These are phyloP conservation scores for Wickerhamiella musiphila DNA, from an alignment of 805 yeast genomes.

Conservation along the genomic window DNA sequence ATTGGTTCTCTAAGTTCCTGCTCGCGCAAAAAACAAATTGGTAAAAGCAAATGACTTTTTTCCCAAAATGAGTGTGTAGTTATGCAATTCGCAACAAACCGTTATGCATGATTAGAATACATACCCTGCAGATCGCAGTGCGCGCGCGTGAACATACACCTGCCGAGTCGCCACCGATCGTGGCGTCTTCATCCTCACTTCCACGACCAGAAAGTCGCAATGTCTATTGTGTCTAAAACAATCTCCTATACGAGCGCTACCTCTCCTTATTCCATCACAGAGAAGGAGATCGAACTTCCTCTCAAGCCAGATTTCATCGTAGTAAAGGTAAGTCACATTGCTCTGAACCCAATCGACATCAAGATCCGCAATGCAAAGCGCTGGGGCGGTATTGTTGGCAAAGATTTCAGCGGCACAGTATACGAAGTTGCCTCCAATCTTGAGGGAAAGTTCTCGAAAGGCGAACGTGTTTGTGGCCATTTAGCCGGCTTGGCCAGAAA, in stretches of 20 bases:
- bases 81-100: no score
- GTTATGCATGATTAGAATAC: no score
- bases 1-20: no score
- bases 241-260: not conserved
- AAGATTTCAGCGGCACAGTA: slow-evolving; percentile 49
- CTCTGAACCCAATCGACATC: slow-evolving; percentile 47
- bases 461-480: slow-evolving; percentile 48
- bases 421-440: slow-evolving; percentile 36
- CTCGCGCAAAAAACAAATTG: no score
- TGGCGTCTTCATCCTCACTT: no score
- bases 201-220: no score
- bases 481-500: slow-evolving; percentile 3
- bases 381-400: slow-evolving; percentile 40
- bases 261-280: not conserved
- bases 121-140: no score
- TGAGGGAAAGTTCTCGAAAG: slow-evolving; percentile 27
- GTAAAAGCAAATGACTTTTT: no score
- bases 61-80: no score
- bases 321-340: slow-evolving; percentile 39
- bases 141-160: no score
- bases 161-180: no score
- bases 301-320: slow-evolving; percentile 30
- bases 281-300: slow-evolving; percentile 28
- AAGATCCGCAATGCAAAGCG: slow-evolving; percentile 14
- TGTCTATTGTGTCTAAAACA: not conserved